Percentiles rank a stretch among this genome's conserved stretches.
phyloP scores from a whole-genome alignment of 768 basidiomycete species.

The Trametes punicea region DNA sequence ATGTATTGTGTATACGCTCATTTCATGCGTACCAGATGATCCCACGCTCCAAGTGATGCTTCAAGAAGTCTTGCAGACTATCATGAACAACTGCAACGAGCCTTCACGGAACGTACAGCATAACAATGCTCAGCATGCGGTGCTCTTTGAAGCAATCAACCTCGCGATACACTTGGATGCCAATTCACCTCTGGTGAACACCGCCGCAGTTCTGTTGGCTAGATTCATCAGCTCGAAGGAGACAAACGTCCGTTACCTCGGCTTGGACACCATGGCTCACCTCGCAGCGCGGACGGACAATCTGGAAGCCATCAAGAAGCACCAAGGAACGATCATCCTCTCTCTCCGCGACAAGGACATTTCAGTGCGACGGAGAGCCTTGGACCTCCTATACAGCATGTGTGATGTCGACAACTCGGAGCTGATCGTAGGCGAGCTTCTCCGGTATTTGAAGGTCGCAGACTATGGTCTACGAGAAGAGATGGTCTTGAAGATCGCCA shows the following conservation, averaged over 20 bases:
- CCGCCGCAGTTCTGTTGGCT: conserved; percentile 87
- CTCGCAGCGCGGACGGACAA: conserved; percentile 92
- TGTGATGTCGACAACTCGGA: conserved; percentile 98
- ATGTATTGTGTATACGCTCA: neutral
- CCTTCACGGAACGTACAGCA: conserved; percentile 94
- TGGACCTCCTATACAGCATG: conserved; percentile 98
- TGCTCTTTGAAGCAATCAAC: conserved; percentile 97
- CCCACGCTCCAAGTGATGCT: conserved; percentile 72
- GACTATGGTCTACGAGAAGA: conserved; percentile 97
- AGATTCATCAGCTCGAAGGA: conserved; percentile 97
- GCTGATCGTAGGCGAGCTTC: conserved; percentile 89
- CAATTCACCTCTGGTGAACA: conserved; percentile 81
- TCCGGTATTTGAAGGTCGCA: conserved; percentile 92
- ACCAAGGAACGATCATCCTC: conserved; percentile 92
- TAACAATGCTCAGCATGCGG: conserved; percentile 96
- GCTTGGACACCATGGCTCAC: conserved; percentile 97
- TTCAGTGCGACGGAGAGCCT: conserved; percentile 87
- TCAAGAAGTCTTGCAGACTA: conserved; percentile 79
- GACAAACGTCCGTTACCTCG: conserved; percentile 96
- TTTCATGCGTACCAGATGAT: conserved; percentile 58
- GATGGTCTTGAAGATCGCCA: conserved; percentile 98
- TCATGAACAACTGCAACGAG: conserved; percentile 90
- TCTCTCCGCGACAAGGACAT: conserved; percentile 97
- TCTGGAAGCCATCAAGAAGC: conserved; percentile 88
- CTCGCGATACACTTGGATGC: conserved; percentile 95